Evolutionary conservation across 2,329 filamentous ascomycete genomes (phyloP).

Genomic region (Clarireedia monteithiana): DNA sequence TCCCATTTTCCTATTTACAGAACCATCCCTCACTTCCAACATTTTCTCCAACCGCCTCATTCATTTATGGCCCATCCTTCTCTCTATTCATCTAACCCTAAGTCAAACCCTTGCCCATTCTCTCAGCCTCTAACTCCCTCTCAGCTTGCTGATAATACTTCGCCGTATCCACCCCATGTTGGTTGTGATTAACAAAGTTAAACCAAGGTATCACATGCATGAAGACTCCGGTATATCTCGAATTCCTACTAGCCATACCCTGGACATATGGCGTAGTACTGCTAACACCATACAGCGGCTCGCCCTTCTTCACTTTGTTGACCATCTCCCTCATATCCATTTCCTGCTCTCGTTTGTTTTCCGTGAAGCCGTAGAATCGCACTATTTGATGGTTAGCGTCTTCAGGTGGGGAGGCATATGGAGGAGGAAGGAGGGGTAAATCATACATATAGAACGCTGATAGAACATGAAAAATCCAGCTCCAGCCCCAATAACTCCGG

Average conservation of each 20-base stretch:
- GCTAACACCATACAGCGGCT: slow-evolving; percentile 81
- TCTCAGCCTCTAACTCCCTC: slow-evolving; percentile 81
- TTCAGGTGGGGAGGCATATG: neutral
- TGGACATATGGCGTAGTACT: slow-evolving; percentile 81
- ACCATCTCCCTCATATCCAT: slow-evolving; percentile 99
- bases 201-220: slow-evolving; percentile 87
- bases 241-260: slow-evolving; percentile 86
- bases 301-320: slow-evolving; percentile 83
- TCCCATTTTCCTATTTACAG: slow-evolving; percentile 8
- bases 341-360: slow-evolving; percentile 86
- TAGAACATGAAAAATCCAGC: slow-evolving; percentile 84
- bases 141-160: slow-evolving; percentile 98
- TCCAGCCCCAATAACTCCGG: slow-evolving; percentile 60
- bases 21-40: neutral
- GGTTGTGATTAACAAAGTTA: slow-evolving; percentile 94
- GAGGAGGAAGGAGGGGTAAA: neutral
- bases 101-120: slow-evolving; percentile 28
- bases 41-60: neutral
- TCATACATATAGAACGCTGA: slow-evolving; percentile 74
- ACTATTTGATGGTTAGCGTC: slow-evolving; percentile 43
- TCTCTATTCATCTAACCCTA: neutral
- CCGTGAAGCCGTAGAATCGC: slow-evolving; percentile 90
- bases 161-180: slow-evolving; percentile 92
- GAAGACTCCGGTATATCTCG: slow-evolving; percentile 80
- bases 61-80: neutral